Conservation (phyloP, 1,284 basidiomycete genomes). For the Apiotrichum siamense region DNA sequence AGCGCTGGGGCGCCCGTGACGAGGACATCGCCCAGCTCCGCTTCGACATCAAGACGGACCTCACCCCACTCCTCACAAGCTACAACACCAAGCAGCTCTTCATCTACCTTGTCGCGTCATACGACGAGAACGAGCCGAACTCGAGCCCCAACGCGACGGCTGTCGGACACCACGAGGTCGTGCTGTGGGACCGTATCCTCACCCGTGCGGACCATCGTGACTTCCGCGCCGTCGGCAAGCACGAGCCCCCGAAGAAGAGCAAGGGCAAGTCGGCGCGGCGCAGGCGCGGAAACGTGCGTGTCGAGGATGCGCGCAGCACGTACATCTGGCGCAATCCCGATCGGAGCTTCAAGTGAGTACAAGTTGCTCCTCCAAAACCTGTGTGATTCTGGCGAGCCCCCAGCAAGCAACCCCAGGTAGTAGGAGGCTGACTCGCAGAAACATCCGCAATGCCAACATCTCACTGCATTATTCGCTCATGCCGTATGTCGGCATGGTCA, state of each 20-base stretch:
- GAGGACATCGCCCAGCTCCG: constrained; percentile 43
- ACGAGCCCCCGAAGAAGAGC: constrained; percentile 5
- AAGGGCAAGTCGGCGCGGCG: constrained; percentile 2
- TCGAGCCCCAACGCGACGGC: no score
- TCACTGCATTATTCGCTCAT: constrained; percentile 47
- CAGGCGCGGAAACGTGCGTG: constrained; percentile 21
- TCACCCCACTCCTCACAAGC: constrained; percentile 42
- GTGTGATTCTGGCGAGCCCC: not conserved
- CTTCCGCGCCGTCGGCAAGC: constrained; percentile 31
- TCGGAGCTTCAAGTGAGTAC: constrained; percentile 44
- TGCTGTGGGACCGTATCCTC: constrained; percentile 48
- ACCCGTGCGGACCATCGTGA: constrained; percentile 33
- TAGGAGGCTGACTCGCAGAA: constrained; percentile 18
- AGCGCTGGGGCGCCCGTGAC: constrained; percentile 32
- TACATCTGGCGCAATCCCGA: constrained; percentile 42
- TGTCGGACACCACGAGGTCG: constrained; percentile 39
- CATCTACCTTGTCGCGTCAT: constrained; percentile 45
- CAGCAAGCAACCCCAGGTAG: no score
- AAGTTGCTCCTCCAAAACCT: no score
- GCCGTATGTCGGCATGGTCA: constrained; percentile 48
- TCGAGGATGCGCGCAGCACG: constrained; percentile 41
- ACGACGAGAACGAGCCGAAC: constrained; percentile 27
- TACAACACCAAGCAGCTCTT: constrained; percentile 50
- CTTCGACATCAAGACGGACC: constrained; percentile 46
- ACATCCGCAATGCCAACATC: constrained; percentile 40